Percentiles rank a stretch among this genome's conserved stretches.
Conservation (phyloP, 768 basidiomycete species). For the Auriscalpium vulgare region DNA sequence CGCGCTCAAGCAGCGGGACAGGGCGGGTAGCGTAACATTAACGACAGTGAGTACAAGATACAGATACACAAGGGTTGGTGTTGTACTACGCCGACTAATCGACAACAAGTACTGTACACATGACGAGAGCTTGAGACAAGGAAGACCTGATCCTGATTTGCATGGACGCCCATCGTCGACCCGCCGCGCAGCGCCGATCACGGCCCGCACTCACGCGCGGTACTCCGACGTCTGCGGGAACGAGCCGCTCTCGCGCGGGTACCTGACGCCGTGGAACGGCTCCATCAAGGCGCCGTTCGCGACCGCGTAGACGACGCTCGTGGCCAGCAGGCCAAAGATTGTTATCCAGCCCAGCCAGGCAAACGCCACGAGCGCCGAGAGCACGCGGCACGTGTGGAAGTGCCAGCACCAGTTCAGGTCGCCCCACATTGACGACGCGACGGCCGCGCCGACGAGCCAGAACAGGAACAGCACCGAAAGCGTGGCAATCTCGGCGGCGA, state of each 20-base stretch:
- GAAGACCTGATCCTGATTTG: neutral
- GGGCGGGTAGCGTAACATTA: too few species aligned
- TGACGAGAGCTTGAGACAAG: neutral
- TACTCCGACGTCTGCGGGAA: constrained; percentile 7
- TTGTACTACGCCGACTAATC: too few species aligned
- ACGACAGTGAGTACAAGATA: neutral
- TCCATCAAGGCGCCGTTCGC: constrained; percentile 8
- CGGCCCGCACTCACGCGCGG: neutral
- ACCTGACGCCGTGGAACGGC: constrained; percentile 7
- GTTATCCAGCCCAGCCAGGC: constrained; percentile 62
- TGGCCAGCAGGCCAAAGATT: constrained; percentile 20
- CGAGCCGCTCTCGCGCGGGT: constrained; percentile 8
- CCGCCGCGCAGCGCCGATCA: too few species aligned
- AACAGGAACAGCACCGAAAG: constrained; percentile 62
- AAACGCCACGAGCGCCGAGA: constrained; percentile 67
- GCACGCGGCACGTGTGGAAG: constrained; percentile 52
- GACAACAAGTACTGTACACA: neutral
- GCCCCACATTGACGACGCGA: constrained; percentile 58
- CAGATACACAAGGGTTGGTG: neutral
- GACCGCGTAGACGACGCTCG: constrained; percentile 17
- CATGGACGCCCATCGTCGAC: neutral
- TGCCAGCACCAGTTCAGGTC: constrained; percentile 54
- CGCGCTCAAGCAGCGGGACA: too few species aligned
- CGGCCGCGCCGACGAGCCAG: constrained; percentile 61
- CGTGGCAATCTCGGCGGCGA: constrained; percentile 53